A percentile compares a stretch with the other conserved stretches of the same genome.
phyloP scores from a whole-genome alignment of 805 yeast species.

The Candida qinlingensis region DNA sequence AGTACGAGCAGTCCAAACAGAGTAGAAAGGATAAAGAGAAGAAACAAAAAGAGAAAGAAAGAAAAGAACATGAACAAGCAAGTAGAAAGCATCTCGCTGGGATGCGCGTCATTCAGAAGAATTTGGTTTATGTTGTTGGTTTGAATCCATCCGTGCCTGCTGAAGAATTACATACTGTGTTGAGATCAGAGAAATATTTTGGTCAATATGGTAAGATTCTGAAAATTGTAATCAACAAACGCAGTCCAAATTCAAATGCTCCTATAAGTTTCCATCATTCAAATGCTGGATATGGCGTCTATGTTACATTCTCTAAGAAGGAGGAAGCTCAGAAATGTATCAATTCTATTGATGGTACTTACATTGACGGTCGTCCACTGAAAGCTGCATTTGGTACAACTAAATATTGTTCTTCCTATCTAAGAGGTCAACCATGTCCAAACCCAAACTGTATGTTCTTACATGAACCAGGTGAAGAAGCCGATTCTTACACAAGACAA shows the following conservation, averaged over 20 bases:
- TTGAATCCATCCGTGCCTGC: constrained; percentile 75
- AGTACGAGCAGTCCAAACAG: constrained; percentile 71
- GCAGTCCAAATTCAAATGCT: constrained; percentile 38
- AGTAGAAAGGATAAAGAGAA: constrained; percentile 76
- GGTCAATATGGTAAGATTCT: constrained; percentile 98
- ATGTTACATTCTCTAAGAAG: constrained; percentile 86
- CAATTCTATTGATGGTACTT: constrained; percentile 85
- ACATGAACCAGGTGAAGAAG: constrained; percentile 99
- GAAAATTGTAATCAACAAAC: constrained; percentile 87
- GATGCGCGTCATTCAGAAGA: constrained; percentile 97
- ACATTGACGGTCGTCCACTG: constrained; percentile 83
- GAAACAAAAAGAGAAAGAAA: constrained; percentile 85
- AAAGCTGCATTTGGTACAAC: constrained; percentile 98
- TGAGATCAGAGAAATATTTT: constrained; percentile 87
- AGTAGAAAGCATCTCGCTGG: constrained; percentile 90
- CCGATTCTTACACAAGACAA: constrained; percentile 90
- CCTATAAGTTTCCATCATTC: constrained; percentile 20
- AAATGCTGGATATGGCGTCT: constrained; percentile 85
- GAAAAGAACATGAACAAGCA: constrained; percentile 79
- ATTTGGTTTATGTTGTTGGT: constrained; percentile 93
- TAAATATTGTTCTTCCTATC: constrained; percentile 93
- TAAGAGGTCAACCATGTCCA: constrained; percentile 94
- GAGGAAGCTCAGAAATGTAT: constrained; percentile 96
- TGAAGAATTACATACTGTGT: constrained; percentile 76
- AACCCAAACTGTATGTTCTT: constrained; percentile 98